These are phyloP conservation scores for Zea luxurians DNA, from an alignment of 176 grass and related monocot genomes.

Conservation along the genomic window DNA sequence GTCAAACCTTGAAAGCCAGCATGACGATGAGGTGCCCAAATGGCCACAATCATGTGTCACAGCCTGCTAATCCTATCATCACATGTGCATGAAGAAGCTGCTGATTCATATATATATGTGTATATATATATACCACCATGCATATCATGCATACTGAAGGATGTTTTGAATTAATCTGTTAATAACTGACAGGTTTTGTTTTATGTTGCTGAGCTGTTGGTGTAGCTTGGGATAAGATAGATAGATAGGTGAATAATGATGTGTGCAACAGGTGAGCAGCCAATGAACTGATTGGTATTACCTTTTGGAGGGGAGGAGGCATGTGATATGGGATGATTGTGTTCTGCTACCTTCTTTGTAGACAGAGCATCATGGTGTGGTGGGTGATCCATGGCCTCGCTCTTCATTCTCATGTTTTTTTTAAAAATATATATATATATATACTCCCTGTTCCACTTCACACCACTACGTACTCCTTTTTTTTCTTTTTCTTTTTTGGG, in stretches of 20 bases:
- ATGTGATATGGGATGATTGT: slow-evolving; percentile 54
- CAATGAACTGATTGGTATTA: slow-evolving; percentile 23
- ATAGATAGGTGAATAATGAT: slow-evolving; percentile 30
- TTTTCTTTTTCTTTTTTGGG: not conserved
- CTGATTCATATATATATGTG: too few relatives aligned
- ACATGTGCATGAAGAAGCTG: too few relatives aligned
- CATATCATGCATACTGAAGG: too few relatives aligned
- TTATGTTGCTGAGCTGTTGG: slow-evolving; percentile 42
- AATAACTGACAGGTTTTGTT: slow-evolving; percentile 24
- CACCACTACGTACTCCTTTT: not conserved
- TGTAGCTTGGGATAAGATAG: slow-evolving; percentile 25
- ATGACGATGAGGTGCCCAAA: slow-evolving; percentile 36
- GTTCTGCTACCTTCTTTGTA: slow-evolving; percentile 45
- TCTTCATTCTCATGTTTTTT: slow-evolving; percentile 6
- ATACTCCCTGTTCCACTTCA: not conserved
- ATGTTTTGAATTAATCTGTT: too few relatives aligned
- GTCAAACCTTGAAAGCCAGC: slow-evolving; percentile 23
- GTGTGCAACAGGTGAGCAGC: slow-evolving; percentile 28
- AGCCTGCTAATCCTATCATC: slow-evolving; percentile 13
- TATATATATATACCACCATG: too few relatives aligned
- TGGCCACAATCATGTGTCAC: slow-evolving; percentile 30
- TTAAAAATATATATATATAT: not conserved
- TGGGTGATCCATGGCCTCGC: slow-evolving; percentile 42
- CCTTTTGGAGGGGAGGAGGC: slow-evolving; percentile 42
- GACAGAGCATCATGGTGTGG: slow-evolving; percentile 50